These are phyloP conservation scores for Penicillium manginii DNA, from an alignment of 495 filamentous ascomycete genomes.

Conservation along the genomic window DNA sequence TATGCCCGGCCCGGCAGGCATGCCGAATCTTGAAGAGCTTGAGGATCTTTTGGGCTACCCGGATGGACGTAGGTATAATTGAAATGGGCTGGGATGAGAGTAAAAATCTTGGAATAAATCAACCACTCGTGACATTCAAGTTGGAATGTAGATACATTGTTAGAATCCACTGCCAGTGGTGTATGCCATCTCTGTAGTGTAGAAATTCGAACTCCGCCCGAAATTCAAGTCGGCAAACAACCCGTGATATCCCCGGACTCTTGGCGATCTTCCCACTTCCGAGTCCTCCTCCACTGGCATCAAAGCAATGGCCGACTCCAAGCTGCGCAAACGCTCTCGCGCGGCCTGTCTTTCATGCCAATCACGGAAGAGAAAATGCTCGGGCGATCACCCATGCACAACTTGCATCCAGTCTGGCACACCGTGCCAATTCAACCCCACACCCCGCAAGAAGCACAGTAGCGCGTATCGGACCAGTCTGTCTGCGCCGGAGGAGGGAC, in stretches of 20 bases:
- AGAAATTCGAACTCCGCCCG: background rate
- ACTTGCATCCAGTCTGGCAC: constrained; percentile 53
- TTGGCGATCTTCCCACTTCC: constrained; percentile 12
- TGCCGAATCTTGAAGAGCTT: constrained; percentile 38
- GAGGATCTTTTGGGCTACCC: constrained; percentile 36
- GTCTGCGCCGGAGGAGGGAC: constrained; percentile 18
- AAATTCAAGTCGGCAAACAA: background rate
- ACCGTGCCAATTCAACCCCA: constrained; percentile 48
- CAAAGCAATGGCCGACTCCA: constrained; percentile 37
- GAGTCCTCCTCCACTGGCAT: too few species aligned
- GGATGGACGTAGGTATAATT: constrained; percentile 33
- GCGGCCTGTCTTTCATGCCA: constrained; percentile 56
- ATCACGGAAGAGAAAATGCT: constrained; percentile 58
- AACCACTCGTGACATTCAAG: too few species aligned
- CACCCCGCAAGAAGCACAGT: constrained; percentile 40
- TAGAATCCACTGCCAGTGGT: too few species aligned
- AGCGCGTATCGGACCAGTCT: constrained; percentile 17
- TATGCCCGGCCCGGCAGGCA: constrained; percentile 42
- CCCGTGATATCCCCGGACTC: constrained; percentile 7
- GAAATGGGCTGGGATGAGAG: background rate
- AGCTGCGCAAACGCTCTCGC: constrained; percentile 47
- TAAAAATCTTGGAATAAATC: background rate
- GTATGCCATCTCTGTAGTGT: background rate
- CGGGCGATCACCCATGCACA: constrained; percentile 53
- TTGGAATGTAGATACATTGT: too few species aligned